These are phyloP conservation scores for Sechiopsis laciniata DNA, from an alignment of 306 rosid species.

Conservation along the genomic window DNA sequence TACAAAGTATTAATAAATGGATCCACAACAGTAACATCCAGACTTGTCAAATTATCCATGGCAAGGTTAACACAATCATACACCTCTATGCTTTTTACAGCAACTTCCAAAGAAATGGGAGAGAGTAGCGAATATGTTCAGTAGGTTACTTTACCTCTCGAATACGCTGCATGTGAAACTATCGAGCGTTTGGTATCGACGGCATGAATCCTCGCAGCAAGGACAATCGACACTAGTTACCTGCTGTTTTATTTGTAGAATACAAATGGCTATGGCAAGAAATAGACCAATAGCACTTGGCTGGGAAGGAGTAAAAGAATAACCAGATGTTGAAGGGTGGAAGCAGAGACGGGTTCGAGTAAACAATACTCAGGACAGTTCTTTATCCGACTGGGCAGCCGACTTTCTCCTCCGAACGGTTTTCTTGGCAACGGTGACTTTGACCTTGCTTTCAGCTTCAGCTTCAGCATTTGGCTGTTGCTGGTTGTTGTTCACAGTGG, in stretches of 20 bases:
- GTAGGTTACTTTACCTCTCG: constrained; percentile 2
- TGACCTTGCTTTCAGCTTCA: no score
- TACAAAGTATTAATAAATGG: not conserved
- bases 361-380: no score
- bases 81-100: constrained; percentile 8
- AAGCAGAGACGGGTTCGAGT: no score
- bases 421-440: no score
- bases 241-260: not conserved
- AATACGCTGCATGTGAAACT: not conserved
- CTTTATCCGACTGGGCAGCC: no score
- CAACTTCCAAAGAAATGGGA: not conserved
- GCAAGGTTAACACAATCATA: not conserved
- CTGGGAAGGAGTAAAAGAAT: no score
- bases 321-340: no score
- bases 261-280: constrained; percentile 2
- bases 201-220: not conserved
- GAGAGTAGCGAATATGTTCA: not conserved
- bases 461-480: no score
- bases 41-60: not conserved
- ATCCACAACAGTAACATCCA: not conserved
- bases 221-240: not conserved
- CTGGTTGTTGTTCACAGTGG: no score
- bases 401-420: no score
- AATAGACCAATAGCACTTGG: not conserved
- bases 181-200: not conserved